A percentile compares a stretch with the other conserved stretches of the same genome.
Conservation (phyloP, 306 rosid genomes). For the Sphenostylis stenocarpa region DNA sequence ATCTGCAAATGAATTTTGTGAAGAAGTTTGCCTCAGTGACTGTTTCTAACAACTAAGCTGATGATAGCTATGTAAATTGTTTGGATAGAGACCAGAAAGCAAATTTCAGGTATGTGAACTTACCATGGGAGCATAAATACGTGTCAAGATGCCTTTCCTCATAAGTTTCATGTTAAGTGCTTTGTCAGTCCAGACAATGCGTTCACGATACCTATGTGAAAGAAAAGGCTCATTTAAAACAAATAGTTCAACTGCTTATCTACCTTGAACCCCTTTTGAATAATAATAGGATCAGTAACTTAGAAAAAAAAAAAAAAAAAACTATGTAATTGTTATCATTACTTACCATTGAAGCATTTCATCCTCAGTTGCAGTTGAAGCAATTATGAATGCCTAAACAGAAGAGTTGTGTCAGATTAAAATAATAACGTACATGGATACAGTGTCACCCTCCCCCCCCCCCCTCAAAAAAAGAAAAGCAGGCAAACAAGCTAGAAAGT, state of each 20-base stretch:
- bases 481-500: neutral
- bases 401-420: conserved; percentile 27
- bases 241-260: conserved; percentile 17
- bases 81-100: conserved; percentile 20
- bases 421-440: neutral
- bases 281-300: neutral
- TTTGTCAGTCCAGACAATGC: conserved; percentile 82
- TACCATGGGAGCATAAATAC: conserved; percentile 86
- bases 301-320: neutral
- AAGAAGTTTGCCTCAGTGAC: neutral
- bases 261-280: neutral
- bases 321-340: neutral
- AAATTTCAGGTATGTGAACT: conserved; percentile 30
- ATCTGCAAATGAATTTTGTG: conserved; percentile 47
- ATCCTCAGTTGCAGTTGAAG: conserved; percentile 94
- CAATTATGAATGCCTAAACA: conserved; percentile 89
- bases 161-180: conserved; percentile 62
- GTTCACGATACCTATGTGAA: conserved; percentile 81
- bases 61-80: neutral
- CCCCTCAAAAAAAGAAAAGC: neutral
- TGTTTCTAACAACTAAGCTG: conserved; percentile 8
- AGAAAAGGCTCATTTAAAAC: neutral
- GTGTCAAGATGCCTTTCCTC: conserved; percentile 86
- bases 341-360: conserved; percentile 94
- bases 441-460: neutral